Evolutionary conservation across 371 early-diverging fungal species (phyloP).

Genomic region (Circinella umbellata): DNA sequence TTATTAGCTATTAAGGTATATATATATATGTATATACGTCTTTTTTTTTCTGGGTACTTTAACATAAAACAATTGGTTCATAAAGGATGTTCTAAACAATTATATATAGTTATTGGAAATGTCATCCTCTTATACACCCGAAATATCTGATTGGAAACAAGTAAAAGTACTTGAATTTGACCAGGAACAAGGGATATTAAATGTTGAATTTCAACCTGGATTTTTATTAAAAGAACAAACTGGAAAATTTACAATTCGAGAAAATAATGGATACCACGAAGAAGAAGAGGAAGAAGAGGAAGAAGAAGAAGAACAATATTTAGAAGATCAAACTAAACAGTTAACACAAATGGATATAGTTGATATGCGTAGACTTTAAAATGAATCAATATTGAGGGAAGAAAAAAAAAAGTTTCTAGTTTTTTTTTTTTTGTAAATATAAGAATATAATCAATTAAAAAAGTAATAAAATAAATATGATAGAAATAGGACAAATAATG

Average conservation of each 20-base stretch:
- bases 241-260: background rate
- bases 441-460: no score
- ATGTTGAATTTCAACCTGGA: background rate
- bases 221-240: background rate
- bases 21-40: background rate
- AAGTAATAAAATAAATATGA: no score
- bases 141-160: conserved; percentile 9
- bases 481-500: no score
- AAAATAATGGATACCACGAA: background rate
- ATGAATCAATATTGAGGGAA: background rate
- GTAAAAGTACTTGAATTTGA: conserved; percentile 1
- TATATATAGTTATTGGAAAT: conserved; percentile 1
- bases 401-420: no score
- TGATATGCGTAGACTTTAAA: background rate
- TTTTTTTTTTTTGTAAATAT: no score
- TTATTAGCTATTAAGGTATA: background rate
- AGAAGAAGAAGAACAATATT: background rate
- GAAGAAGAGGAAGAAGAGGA: background rate
- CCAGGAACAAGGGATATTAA: background rate
- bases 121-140: background rate
- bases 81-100: no score
- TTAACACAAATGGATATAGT: background rate
- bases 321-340: conserved; percentile 4
- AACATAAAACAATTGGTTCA: no score
- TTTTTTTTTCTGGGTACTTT: no score